Evolutionary conservation across 371 early-diverging fungal genomes (phyloP).

Genomic region (Actinomucor elegans): DNA sequence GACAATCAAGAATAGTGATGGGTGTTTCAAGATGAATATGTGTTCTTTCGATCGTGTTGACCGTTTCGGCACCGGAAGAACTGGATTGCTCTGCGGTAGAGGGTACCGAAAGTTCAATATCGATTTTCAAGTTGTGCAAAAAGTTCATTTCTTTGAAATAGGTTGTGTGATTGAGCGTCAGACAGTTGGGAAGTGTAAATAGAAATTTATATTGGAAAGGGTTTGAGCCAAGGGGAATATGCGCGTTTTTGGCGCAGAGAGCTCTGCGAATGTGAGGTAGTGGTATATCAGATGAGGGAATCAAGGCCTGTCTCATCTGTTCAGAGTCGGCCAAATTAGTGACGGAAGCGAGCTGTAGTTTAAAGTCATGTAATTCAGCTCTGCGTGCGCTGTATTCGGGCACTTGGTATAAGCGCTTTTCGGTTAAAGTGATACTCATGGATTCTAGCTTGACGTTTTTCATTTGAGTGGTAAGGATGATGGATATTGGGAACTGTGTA

Average conservation of each 20-base stretch:
- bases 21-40: conserved; percentile 29
- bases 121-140: conserved; percentile 36
- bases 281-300: conserved; percentile 26
- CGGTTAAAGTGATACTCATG: conserved; percentile 32
- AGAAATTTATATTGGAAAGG: conserved; percentile 45
- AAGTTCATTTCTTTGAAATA: conserved; percentile 40
- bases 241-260: conserved; percentile 41
- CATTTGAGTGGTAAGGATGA: conserved; percentile 34
- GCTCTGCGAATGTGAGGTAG: conserved; percentile 27
- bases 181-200: conserved; percentile 44
- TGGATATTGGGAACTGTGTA: conserved; percentile 45
- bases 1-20: conserved; percentile 36
- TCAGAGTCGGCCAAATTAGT: conserved; percentile 22
- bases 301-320: conserved; percentile 19
- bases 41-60: not conserved
- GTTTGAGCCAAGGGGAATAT: conserved; percentile 31
- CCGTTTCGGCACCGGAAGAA: not conserved
- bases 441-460: conserved; percentile 41
- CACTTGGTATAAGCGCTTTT: conserved; percentile 40
- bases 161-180: conserved; percentile 44
- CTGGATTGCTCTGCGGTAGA: not conserved
- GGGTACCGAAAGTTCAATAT: conserved; percentile 34
- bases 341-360: conserved; percentile 31
- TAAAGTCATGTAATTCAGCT: conserved; percentile 37
- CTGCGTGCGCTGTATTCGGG: conserved; percentile 44